These are phyloP conservation scores for Ophiostoma quercus DNA, from an alignment of 2,329 filamentous ascomycete species.

Conservation along the genomic window DNA sequence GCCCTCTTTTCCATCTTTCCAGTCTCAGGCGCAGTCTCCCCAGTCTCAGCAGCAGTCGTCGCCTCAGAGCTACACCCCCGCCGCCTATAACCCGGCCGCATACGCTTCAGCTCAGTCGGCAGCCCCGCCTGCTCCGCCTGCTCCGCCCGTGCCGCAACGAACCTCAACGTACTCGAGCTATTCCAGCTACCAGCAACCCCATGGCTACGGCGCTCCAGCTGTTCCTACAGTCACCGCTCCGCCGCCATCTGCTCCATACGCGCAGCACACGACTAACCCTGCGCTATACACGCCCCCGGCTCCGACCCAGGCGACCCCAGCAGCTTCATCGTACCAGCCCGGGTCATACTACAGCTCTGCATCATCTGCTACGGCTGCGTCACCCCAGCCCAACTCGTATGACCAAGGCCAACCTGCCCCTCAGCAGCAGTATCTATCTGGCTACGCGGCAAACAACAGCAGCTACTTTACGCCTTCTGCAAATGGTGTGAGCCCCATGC, in stretches of 20 bases:
- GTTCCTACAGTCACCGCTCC: constrained; percentile 33
- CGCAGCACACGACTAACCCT: constrained; percentile 8
- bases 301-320: constrained; percentile 18
- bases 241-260: not conserved
- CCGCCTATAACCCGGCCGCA: constrained; percentile 55
- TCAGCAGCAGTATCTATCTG: constrained; percentile 19
- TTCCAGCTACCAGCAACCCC: constrained; percentile 37
- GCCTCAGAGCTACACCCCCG: constrained; percentile 45
- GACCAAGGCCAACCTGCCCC: constrained; percentile 29
- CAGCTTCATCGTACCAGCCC: constrained; percentile 20
- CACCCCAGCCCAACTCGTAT: constrained; percentile 29
- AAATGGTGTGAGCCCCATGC: constrained; percentile 35
- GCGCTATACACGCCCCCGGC: constrained; percentile 17
- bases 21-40: constrained; percentile 21
- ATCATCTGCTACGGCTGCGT: constrained; percentile 25
- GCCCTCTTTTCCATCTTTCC: constrained; percentile 31
- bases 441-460: constrained; percentile 30
- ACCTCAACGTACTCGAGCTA: constrained; percentile 49
- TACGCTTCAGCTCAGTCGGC: constrained; percentile 44
- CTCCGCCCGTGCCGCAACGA: constrained; percentile 40
- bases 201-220: constrained; percentile 39
- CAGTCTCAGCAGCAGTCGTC: constrained; percentile 34
- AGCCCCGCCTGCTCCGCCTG: constrained; percentile 23
- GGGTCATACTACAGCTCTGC: constrained; percentile 27
- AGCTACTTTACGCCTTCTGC: constrained; percentile 6